phyloP scores from a whole-genome alignment of 164 flowering plant species.

The Umbellularia californica region DNA sequence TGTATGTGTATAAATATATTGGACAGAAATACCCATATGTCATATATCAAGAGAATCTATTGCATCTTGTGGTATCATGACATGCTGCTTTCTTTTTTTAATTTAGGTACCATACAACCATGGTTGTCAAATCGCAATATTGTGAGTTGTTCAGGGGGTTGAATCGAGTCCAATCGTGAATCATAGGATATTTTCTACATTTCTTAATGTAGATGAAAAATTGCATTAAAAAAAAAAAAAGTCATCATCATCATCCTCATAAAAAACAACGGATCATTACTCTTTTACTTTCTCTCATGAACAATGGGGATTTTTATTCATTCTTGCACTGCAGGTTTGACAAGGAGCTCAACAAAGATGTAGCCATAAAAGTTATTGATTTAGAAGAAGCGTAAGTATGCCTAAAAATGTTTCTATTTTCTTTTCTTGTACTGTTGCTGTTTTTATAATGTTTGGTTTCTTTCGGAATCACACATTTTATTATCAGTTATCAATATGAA shows the following conservation, averaged over 20 bases:
- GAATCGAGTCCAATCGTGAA: neutral
- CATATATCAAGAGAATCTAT: too few species aligned
- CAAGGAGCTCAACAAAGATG: constrained; percentile 82
- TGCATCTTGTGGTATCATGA: too few species aligned
- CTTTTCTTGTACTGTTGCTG: neutral
- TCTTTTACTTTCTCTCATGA: neutral
- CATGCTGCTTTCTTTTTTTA: too few species aligned
- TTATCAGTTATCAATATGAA: neutral
- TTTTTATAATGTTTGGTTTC: neutral
- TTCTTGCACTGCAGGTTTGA: constrained; percentile 68
- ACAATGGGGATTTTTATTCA: neutral
- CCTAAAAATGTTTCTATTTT: constrained; percentile 1
- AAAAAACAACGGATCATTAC: neutral
- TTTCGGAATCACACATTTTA: neutral
- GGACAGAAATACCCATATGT: too few species aligned
- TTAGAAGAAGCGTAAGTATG: constrained; percentile 94
- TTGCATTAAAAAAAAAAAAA: neutral
- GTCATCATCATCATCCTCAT: neutral
- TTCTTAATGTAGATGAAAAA: neutral
- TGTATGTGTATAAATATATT: too few species aligned
- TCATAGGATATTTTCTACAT: neutral
- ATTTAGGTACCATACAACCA: too few species aligned
- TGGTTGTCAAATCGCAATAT: too few species aligned
- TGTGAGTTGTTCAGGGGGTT: too few species aligned
- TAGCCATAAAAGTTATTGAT: constrained; percentile 97